Evolutionary conservation across 2,329 filamentous ascomycete genomes (phyloP).

Genomic region (Xylariaceae sp.): DNA sequence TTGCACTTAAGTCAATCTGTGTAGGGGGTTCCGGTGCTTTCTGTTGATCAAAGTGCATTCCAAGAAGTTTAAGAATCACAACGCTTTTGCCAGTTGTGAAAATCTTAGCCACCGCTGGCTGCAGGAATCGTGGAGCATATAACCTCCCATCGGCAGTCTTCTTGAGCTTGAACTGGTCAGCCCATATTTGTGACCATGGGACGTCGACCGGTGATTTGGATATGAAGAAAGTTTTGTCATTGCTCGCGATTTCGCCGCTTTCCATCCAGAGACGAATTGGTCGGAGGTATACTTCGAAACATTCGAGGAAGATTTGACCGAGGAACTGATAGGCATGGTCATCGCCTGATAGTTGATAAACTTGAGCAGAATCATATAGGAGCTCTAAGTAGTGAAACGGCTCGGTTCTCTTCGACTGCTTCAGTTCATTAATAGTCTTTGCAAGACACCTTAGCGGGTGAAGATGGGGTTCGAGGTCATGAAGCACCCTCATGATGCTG

Average conservation of each 20-base stretch:
- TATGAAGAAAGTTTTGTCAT: constrained; percentile 72
- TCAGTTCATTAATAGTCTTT: constrained; percentile 54
- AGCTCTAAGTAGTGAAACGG: constrained; percentile 74
- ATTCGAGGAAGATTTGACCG: constrained; percentile 68
- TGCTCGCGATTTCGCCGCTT: constrained; percentile 60
- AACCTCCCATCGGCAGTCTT: constrained; percentile 53
- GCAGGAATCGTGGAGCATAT: constrained; percentile 70
- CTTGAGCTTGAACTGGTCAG: constrained; percentile 65
- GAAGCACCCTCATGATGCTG: constrained; percentile 60
- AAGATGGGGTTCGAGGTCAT: constrained; percentile 50
- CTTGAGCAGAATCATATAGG: constrained; percentile 64
- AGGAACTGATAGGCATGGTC: constrained; percentile 56
- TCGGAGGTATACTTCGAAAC: constrained; percentile 74
- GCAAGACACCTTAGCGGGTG: constrained; percentile 56
- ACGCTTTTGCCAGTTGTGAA: constrained; percentile 87
- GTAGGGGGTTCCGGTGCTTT: constrained; percentile 42
- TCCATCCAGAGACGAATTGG: constrained; percentile 84
- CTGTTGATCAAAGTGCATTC: constrained; percentile 41
- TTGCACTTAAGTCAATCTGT: constrained; percentile 53
- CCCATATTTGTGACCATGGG: constrained; percentile 66
- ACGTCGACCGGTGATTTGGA: constrained; percentile 51
- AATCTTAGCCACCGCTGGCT: constrained; percentile 63
- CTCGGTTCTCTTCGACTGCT: constrained; percentile 42
- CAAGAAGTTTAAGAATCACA: constrained; percentile 71
- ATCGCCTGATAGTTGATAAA: constrained; percentile 65